A percentile compares a stretch with the other conserved stretches of the same genome.
These are phyloP conservation scores for Eimeria zaria DNA, from an alignment of 169 alveolate species.

Conservation along the genomic window DNA sequence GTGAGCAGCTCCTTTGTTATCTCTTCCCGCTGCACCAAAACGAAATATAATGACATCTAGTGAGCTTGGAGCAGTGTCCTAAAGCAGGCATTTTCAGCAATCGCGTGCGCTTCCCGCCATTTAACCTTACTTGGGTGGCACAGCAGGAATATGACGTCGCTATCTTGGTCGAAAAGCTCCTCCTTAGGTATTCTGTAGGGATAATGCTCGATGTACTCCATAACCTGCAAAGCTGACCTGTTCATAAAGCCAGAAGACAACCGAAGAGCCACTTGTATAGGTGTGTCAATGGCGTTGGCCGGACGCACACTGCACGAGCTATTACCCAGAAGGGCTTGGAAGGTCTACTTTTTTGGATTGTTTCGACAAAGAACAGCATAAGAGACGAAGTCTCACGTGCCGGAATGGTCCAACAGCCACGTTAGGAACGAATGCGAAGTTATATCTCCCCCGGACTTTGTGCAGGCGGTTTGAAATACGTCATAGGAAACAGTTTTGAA, in stretches of 20 bases:
- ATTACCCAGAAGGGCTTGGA: background rate
- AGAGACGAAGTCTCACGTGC: conserved; percentile 20
- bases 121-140: conserved; percentile 65
- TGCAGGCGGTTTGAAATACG: conserved; percentile 19
- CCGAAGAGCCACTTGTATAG: background rate
- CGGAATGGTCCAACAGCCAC: conserved; percentile 64
- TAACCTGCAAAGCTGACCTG: conserved; percentile 77
- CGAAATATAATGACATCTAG: background rate
- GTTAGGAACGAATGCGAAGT: conserved; percentile 60
- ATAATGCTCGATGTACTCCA: conserved; percentile 81
- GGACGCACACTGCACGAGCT: background rate
- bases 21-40: conserved; percentile 11
- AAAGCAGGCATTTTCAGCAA: background rate
- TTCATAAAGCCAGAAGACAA: background rate
- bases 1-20: background rate
- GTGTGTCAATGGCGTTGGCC: background rate
- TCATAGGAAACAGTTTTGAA: conserved; percentile 55
- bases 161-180: conserved; percentile 65
- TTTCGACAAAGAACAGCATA: background rate
- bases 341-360: background rate
- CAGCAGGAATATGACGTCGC: conserved; percentile 60
- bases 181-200: conserved; percentile 54
- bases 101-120: background rate
- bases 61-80: background rate
- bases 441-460: conserved; percentile 63